These are phyloP conservation scores for Lanmaoa rubissima DNA, from an alignment of 768 basidiomycete genomes.

Conservation along the genomic window DNA sequence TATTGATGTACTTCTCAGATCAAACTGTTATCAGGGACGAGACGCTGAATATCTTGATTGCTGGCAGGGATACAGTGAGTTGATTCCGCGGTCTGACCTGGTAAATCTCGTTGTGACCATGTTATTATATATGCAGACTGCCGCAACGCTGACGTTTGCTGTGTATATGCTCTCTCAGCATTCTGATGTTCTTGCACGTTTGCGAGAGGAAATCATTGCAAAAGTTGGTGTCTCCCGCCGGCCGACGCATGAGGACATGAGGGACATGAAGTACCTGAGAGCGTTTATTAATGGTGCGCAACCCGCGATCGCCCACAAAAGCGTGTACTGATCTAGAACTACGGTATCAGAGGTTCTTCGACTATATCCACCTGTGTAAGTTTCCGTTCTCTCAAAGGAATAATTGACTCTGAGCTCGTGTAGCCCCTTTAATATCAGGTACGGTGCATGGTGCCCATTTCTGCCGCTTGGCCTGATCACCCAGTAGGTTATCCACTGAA, in stretches of 20 bases:
- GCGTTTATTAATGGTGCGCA: conserved; percentile 61
- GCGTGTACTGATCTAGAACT: neutral
- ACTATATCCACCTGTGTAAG: conserved; percentile 32
- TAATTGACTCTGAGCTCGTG: neutral
- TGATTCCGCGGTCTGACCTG: neutral
- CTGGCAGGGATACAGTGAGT: conserved; percentile 44
- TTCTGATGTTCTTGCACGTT: conserved; percentile 43
- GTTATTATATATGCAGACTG: conserved; percentile 21
- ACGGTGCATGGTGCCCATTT: neutral
- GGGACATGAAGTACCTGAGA: conserved; percentile 60
- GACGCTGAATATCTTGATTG: conserved; percentile 30
- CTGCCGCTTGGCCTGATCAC: neutral
- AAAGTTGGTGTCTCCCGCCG: conserved; percentile 47
- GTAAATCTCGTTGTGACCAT: neutral
- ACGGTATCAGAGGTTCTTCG: conserved; percentile 30
- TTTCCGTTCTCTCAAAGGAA: neutral
- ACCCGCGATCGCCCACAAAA: neutral
- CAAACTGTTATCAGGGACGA: conserved; percentile 24
- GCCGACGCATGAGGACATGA: conserved; percentile 56
- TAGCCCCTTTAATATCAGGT: conserved; percentile 28
- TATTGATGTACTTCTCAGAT: conserved; percentile 17
- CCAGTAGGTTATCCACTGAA: conserved; percentile 15
- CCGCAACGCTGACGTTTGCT: conserved; percentile 34
- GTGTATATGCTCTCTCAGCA: conserved; percentile 51
- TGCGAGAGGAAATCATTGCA: conserved; percentile 55